Evolutionary conservation across 1,139 yeast genomes (phyloP), one percentile per base, ranked within the genome.

Genomic region (Hyphopichia khmerensis): DNA sequence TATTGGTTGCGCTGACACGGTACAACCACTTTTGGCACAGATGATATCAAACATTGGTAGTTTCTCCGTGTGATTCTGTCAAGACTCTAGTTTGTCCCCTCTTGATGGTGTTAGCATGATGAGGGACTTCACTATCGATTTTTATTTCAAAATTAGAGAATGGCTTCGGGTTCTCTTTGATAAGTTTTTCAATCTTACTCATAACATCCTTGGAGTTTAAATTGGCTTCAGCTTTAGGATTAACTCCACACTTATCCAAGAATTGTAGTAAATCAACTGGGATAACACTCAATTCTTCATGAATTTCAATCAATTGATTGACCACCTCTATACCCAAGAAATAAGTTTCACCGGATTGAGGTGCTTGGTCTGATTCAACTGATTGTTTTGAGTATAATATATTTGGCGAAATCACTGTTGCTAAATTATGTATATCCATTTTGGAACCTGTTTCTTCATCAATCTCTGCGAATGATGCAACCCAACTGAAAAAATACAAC

Each of bases 321-420:
- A 93, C 86, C 30, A 91, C 95, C 60, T 91, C 98, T 57, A 93
- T 91, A 1, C 96, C 96, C 52, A 89, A 70, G 57, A 91, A 88
- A 57, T 91, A 89, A 32, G 84, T 81, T 48, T 91, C 97, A 17
- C 96, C 75, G 2, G 68, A 50, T 43, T 63, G 69, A 13, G 52
- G 49, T 3, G 55, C 50, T 39, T 41, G 48, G 14, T 55, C 62
- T 4, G 60, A 55, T 7, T 59, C 65, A 3, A 64, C 50, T 1
- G 58, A 49, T 23, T 72, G 74, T 49, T 71, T 65, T 9, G 80
- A 60, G 52, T 85, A 85, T 33, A 95, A 70, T 38, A 95, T 82
- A 55, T 93, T 95, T 1, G 99, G 99, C 0, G 98, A 87, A 41
- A 95, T 77, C 4, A 95, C 99, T 0, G 99, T 93, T 1, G 99